Evolutionary conservation across 2,329 filamentous ascomycete species (phyloP), one percentile per base, ranked within the genome.

Genomic region (Atkinsonella hypoxylon): DNA sequence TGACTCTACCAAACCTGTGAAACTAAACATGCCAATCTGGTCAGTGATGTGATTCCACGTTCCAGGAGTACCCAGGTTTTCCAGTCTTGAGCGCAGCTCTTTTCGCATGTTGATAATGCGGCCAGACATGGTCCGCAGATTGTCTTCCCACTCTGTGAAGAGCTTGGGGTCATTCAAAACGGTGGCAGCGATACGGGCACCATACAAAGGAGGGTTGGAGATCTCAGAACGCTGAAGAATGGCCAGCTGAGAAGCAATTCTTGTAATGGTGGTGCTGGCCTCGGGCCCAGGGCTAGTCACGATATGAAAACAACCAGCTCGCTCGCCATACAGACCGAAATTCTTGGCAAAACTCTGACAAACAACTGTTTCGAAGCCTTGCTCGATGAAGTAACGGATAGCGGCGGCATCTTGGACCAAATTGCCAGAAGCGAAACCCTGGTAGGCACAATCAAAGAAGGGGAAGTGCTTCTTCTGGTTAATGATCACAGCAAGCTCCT

Each of bases 11-110:
- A 94, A 70, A 12, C 88, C 88, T 1, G 88, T 94, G 68, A 95
- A 98, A 67, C 85, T 91, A 73, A 98, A 98, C 93, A 98, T 98
- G 72, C 93, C 93, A 64, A 98, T 98, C 77, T 98, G 93, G 62
- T 94, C 87, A 15, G 90, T 96, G 66, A 98, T 95, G 71, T 98
- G 93, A 64, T 90, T 88, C 93, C 93, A 98, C 13, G 79, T 85
- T 32, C 91, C 91, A 0, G 91, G 91, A 0, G 93, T 96, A 31
- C 80, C 81, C 53, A 91, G 78, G 62, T 83, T 81, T 71, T 97
- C 91, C 11, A 98, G 80, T 69, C 90, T 88, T 51, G 73, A 71
- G 47, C 88, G 80, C 59, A 98, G 73, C 3, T 79, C 81, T 62
- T 81, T 81, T 56, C 93, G 83, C 93, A 97, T 98, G 63, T 81